These are phyloP conservation scores for Starmera pachycereana DNA, from an alignment of 805 yeast species.

Conservation along the genomic window DNA sequence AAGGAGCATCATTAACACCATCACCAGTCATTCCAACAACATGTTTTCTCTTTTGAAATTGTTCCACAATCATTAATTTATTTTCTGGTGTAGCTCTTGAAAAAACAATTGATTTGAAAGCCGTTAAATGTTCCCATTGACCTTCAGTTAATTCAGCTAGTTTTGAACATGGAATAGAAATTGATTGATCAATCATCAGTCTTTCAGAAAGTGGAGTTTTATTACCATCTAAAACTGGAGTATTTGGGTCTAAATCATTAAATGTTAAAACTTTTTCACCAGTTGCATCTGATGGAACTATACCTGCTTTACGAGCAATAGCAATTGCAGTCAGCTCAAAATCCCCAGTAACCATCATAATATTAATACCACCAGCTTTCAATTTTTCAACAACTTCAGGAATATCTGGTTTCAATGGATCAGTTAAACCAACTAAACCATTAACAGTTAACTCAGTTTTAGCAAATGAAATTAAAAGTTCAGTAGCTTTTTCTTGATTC, in stretches of 20 bases:
- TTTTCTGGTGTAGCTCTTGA: conserved; percentile 34
- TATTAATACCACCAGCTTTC: conserved; percentile 29
- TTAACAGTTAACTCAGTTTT: conserved; percentile 17
- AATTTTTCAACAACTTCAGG: conserved; percentile 23
- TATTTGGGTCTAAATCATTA: conserved; percentile 11
- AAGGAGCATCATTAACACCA: conserved; percentile 86
- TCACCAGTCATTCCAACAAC: conserved; percentile 91
- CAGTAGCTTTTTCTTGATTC: conserved; percentile 5
- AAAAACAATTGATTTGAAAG: conserved; percentile 30
- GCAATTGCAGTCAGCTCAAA: conserved; percentile 40
- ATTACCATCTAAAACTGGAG: conserved; percentile 2
- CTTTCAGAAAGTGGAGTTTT: conserved; percentile 7
- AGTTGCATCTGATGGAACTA: conserved; percentile 9
- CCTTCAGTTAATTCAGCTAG: conserved; percentile 22
- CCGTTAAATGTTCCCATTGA: conserved; percentile 31
- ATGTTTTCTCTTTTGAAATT: conserved; percentile 52
- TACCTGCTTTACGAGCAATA: conserved; percentile 35
- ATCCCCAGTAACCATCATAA: conserved; percentile 43
- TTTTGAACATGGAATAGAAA: conserved; percentile 26
- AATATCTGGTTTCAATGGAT: conserved; percentile 31
- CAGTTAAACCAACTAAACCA: conserved; percentile 33
- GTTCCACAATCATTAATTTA: conserved; percentile 36
- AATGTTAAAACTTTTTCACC: conserved; percentile 12
- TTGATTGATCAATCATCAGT: conserved; percentile 14
- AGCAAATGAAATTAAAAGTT: conserved; percentile 6